These are phyloP conservation scores for Calonectria pseudoturangicola DNA, from an alignment of 2,329 filamentous ascomycete species.

Conservation along the genomic window DNA sequence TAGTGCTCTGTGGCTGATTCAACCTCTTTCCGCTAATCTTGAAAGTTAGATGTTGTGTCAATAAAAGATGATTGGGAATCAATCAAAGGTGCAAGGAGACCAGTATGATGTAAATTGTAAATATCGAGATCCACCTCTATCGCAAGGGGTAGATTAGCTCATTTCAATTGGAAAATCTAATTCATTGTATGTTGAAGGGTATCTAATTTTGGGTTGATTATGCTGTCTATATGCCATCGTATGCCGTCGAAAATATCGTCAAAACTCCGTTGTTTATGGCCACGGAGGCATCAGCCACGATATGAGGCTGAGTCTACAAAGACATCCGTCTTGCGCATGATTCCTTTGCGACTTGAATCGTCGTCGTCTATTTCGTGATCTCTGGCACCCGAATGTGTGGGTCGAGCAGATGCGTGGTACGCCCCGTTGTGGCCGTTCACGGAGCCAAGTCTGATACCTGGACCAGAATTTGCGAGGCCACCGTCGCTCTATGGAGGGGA, in stretches of 20 bases:
- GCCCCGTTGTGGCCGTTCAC: constrained; percentile 2
- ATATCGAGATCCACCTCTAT: too few species aligned
- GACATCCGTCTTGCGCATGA: constrained; percentile 16
- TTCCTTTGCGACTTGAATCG: constrained; percentile 10
- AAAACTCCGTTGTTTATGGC: neutral
- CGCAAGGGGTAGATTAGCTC: too few species aligned
- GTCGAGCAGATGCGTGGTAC: constrained; percentile 5
- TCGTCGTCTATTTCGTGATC: constrained; percentile 18
- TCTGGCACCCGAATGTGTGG: neutral
- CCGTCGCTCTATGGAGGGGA: neutral
- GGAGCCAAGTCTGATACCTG: constrained; percentile 8
- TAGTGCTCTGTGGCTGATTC: too few species aligned
- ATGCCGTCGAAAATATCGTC: neutral
- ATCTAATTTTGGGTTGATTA: neutral
- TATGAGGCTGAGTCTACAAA: neutral
- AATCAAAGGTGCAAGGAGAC: too few species aligned
- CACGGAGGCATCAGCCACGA: neutral
- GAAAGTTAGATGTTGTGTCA: too few species aligned
- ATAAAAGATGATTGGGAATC: too few species aligned
- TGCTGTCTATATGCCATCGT: neutral
- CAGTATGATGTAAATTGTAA: too few species aligned
- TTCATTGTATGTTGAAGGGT: too few species aligned
- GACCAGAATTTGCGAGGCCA: constrained; percentile 1
- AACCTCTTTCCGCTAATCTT: too few species aligned
- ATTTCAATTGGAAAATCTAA: too few species aligned